Conservation (phyloP, 768 basidiomycete species). For the Russula abietina region DNA sequence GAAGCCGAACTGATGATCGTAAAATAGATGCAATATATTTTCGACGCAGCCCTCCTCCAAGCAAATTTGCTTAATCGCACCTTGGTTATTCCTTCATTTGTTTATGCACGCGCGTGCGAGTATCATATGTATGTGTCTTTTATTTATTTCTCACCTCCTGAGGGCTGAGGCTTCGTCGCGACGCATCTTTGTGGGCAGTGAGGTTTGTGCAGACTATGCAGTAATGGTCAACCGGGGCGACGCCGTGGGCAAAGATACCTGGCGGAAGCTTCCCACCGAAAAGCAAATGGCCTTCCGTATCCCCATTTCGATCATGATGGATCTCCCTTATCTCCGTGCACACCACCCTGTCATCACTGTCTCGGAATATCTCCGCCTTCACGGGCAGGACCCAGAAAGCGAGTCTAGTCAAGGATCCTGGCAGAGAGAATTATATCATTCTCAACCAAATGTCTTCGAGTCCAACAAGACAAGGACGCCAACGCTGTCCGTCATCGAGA, state of each 20-base stretch:
- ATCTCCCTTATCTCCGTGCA: conserved; percentile 37
- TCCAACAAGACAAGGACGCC: conserved; percentile 23
- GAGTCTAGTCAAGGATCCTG: conserved; percentile 38
- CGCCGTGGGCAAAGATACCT: conserved; percentile 36
- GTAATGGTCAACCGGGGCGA: conserved; percentile 42
- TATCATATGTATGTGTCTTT: conserved; percentile 32
- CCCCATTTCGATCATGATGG: conserved; percentile 37
- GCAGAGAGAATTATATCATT: conserved; percentile 34
- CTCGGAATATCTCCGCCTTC: conserved; percentile 40
- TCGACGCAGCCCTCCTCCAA: conserved; percentile 41
- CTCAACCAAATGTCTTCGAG: conserved; percentile 29
- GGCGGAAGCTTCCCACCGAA: conserved; percentile 35
- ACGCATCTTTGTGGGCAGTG: conserved; percentile 20
- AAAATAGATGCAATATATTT: conserved; percentile 42
- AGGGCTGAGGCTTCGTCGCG: neutral
- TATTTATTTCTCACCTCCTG: conserved; percentile 7
- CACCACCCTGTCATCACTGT: conserved; percentile 37
- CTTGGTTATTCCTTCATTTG: conserved; percentile 39
- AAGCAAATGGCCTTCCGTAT: conserved; percentile 35
- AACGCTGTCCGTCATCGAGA: conserved; percentile 35
- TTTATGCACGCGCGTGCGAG: conserved; percentile 44
- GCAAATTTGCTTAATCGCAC: conserved; percentile 40
- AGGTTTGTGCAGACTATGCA: conserved; percentile 36
- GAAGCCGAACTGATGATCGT: neutral
- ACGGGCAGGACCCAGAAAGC: conserved; percentile 31